Evolutionary conservation across 768 basidiomycete species (phyloP).

Genomic region (Boletus reticulatus): DNA sequence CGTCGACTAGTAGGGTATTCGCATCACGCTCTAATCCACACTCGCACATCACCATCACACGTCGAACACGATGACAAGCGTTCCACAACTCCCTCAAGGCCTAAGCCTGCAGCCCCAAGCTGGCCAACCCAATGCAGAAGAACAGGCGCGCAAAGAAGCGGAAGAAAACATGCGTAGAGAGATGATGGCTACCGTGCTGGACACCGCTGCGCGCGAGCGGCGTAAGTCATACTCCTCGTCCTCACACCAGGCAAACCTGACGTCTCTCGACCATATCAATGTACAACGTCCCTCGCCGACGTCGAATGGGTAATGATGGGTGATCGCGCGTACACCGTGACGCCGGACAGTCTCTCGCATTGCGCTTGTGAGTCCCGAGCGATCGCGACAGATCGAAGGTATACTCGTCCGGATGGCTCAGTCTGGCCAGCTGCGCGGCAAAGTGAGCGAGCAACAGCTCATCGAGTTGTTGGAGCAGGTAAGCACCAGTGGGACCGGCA

Average conservation of each 20-base stretch:
- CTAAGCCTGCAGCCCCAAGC: conserved; percentile 21
- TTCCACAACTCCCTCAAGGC: conserved; percentile 26
- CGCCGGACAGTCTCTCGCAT: conserved; percentile 72
- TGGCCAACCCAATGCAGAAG: conserved; percentile 51
- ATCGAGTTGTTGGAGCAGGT: conserved; percentile 88
- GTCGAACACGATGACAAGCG: conserved; percentile 22
- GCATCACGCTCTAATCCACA: background rate
- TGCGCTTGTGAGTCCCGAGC: conserved; percentile 78
- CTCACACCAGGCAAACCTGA: background rate
- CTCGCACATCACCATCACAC: background rate
- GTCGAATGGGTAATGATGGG: background rate
- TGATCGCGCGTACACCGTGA: background rate
- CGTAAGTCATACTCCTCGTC: conserved; percentile 40
- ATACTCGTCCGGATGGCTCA: conserved; percentile 83
- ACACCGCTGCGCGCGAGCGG: conserved; percentile 76
- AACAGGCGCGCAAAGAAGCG: conserved; percentile 53
- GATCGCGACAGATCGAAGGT: conserved; percentile 76
- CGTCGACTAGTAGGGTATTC: background rate
- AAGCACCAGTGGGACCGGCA: background rate
- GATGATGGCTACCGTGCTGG: conserved; percentile 74
- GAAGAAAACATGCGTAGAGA: conserved; percentile 79
- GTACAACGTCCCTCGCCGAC: background rate
- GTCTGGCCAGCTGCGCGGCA: conserved; percentile 72
- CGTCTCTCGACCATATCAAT: background rate
- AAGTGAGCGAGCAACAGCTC: conserved; percentile 77